phyloP scores from a whole-genome alignment of 2,329 filamentous ascomycete genomes.

The Aspergillus awamori region DNA sequence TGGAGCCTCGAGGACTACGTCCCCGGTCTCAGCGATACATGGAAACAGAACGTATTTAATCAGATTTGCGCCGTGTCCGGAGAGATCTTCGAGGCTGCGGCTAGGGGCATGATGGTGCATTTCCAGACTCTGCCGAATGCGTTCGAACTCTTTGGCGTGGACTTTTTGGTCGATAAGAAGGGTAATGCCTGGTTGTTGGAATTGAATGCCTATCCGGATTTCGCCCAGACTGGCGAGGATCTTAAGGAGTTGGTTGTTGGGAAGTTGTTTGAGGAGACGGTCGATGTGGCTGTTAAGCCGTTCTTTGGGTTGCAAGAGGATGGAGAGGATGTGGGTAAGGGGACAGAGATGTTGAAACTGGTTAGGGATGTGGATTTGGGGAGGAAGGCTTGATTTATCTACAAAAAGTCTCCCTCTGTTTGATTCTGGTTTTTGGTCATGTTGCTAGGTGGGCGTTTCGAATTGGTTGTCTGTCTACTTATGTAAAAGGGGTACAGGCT shows the following conservation, averaged over 20 bases:
- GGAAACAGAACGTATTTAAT: constrained; percentile 65
- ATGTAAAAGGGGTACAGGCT: neutral
- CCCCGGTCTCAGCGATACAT: constrained; percentile 38
- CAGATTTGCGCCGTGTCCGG: constrained; percentile 76
- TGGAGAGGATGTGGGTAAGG: constrained; percentile 15
- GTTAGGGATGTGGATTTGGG: constrained; percentile 48
- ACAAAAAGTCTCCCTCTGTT: too few species aligned
- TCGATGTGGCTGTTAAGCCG: constrained; percentile 65
- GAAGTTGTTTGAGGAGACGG: constrained; percentile 74
- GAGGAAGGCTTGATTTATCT: constrained; percentile 34
- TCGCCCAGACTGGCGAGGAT: constrained; percentile 82
- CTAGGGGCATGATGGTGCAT: constrained; percentile 79
- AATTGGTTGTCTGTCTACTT: neutral
- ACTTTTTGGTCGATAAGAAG: constrained; percentile 76
- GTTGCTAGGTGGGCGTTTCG: neutral
- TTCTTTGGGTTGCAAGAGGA: constrained; percentile 61
- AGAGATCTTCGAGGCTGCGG: constrained; percentile 84
- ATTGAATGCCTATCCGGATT: constrained; percentile 95
- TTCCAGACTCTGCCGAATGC: constrained; percentile 87
- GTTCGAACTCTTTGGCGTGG: constrained; percentile 89
- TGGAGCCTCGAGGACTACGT: constrained; percentile 63
- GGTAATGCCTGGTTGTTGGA: constrained; percentile 78
- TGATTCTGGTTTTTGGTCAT: neutral
- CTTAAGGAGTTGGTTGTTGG: constrained; percentile 68
- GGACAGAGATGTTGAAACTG: constrained; percentile 38